phyloP scores from a whole-genome alignment of 2,329 filamentous ascomycete species.

The Thelonectria blattea region DNA sequence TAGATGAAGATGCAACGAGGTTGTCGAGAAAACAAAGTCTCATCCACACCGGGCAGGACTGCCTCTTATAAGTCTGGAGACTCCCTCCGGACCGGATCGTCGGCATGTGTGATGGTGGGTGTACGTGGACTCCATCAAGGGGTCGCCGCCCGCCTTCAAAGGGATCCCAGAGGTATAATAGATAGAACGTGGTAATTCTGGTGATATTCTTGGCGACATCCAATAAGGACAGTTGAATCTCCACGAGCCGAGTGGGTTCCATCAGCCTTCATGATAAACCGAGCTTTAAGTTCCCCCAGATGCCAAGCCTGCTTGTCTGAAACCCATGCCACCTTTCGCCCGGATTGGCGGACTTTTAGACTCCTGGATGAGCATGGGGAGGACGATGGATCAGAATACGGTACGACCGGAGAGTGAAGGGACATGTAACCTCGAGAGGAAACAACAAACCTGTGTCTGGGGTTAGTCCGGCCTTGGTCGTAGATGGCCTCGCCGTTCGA shows the following conservation, averaged over 20 bases:
- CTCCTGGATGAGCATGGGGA: slow-evolving; percentile 5
- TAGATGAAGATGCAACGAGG: slow-evolving; percentile 21
- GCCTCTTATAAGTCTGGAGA: slow-evolving; percentile 17
- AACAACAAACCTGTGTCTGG: neutral
- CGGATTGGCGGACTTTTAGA: slow-evolving; percentile 26
- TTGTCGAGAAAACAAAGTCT: neutral
- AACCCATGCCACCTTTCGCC: slow-evolving; percentile 9
- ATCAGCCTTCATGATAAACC: neutral
- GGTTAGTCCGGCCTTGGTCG: neutral
- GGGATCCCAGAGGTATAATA: neutral
- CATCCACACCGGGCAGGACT: neutral
- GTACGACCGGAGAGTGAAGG: slow-evolving; percentile 5
- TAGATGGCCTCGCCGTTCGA: neutral
- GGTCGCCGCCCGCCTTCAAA: neutral
- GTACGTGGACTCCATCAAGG: neutral
- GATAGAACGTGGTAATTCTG: neutral
- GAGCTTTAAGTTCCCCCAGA: slow-evolving; percentile 7
- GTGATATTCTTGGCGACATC: neutral
- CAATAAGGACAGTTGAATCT: slow-evolving; percentile 3
- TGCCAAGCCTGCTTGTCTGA: slow-evolving; percentile 21
- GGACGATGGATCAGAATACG: slow-evolving; percentile 13
- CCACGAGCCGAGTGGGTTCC: neutral
- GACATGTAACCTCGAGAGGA: slow-evolving; percentile 17
- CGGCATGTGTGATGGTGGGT: neutral
- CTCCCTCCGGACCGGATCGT: neutral